Percentiles rank a stretch among this genome's conserved stretches.
Conservation (phyloP, 352 stramenopile species). For the Phytophthora pisi region DNA sequence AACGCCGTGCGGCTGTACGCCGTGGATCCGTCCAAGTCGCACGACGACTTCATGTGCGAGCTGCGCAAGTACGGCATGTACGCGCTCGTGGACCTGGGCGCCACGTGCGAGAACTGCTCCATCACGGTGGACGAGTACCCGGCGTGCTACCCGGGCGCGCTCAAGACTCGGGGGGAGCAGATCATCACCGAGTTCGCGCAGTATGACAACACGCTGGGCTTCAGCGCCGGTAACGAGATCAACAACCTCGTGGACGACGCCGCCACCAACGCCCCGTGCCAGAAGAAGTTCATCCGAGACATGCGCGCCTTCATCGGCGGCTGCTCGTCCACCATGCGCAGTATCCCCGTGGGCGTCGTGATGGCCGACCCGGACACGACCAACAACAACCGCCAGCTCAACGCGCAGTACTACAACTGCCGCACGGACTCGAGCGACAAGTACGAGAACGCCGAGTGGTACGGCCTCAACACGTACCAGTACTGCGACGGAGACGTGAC, state of each 20-base stretch:
- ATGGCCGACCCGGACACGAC: constrained; percentile 59
- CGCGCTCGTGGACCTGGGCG: constrained; percentile 65
- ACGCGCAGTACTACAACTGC: constrained; percentile 90
- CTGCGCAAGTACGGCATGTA: constrained; percentile 78
- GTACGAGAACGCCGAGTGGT: constrained; percentile 86
- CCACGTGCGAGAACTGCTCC: constrained; percentile 63
- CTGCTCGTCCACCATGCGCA: constrained; percentile 64
- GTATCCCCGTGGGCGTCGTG: constrained; percentile 79
- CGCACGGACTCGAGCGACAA: constrained; percentile 63
- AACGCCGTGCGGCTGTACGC: constrained; percentile 87
- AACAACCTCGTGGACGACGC: constrained; percentile 61
- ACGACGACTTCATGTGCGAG: constrained; percentile 91
- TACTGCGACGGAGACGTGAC: constrained; percentile 82
- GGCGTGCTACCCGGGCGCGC: constrained; percentile 53
- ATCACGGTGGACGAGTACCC: constrained; percentile 60
- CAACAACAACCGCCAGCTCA: constrained; percentile 57
- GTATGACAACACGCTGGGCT: constrained; percentile 86
- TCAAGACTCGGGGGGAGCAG: constrained; percentile 75
- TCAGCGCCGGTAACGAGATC: constrained; percentile 86
- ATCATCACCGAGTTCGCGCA: constrained; percentile 84
- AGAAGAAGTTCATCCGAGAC: constrained; percentile 90
- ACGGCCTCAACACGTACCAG: constrained; percentile 86
- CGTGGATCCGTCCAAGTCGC: constrained; percentile 80
- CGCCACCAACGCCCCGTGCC: constrained; percentile 73
- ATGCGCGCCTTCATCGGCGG: constrained; percentile 74